Evolutionary conservation across 108 stramenopile species (phyloP), one percentile per base, ranked within the genome.

Genomic region (Cyclostephanos tholiformis): DNA sequence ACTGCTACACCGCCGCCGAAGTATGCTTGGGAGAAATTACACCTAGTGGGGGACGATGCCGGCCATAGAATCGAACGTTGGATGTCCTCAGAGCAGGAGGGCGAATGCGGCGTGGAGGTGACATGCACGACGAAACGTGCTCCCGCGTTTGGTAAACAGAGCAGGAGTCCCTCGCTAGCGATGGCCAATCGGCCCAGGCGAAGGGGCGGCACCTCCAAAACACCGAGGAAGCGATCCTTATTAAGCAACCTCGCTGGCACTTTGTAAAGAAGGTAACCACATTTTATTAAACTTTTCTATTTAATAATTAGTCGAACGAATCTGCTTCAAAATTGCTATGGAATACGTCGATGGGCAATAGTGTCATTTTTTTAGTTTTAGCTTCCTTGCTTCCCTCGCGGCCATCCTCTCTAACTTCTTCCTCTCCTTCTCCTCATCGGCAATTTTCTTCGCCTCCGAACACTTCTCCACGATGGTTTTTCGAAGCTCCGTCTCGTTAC

Each of bases 401-500:
- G 65, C 69, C 17, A 59, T n/a, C 71, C 77, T 61, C 22, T 70
- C 65, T 65, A 39, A 60, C 65, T 67, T 79, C 57, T 67, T 71
- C 27, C 50, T 59, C 35, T 55, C 77, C 66, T 56, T 67, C 65
- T 68, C 55, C 55, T 59, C 58, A 2, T 81, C 80, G 29, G 58
- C 72, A 23, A 53, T 46, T 6, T 29, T 53, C 53, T 82, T 77
- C 35, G 76, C 81, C 26, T 41, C 71, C 35, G 20, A 50, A 6
- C 72, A 65, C 65, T 62, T 78, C 26, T 66, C 52, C 52, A 74
- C 23, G 41, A 83, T 79, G 39, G 52, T 23, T 39, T 39, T 55
- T 38, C 77, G 55, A 17, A 79, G 43, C 19, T 84, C 75, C 55
- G 60, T 82, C 36, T 80, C 75, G 27, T 78, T 51, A 41, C 91